Evolutionary conservation across 2,329 filamentous ascomycete genomes (phyloP).

Genomic region (Colletotrichum sp.): DNA sequence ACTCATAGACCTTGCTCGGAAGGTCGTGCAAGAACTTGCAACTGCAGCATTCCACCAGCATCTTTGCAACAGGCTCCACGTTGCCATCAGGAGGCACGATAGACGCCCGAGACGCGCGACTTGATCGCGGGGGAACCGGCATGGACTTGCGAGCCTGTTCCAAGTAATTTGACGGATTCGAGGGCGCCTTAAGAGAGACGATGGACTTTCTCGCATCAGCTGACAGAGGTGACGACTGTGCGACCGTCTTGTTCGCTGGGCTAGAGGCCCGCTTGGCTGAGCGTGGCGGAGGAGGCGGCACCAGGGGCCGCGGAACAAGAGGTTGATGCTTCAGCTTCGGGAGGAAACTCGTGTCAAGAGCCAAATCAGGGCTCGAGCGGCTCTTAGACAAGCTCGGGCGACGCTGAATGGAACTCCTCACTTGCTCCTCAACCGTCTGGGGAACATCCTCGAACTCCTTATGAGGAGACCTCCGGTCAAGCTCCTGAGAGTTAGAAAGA

Average conservation of each 20-base stretch:
- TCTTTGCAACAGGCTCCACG: constrained; percentile 58
- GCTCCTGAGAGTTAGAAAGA: neutral
- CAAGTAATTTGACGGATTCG: constrained; percentile 12
- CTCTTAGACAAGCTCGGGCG: constrained; percentile 22
- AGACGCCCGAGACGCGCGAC: constrained; percentile 3
- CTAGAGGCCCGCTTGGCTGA: constrained; percentile 20
- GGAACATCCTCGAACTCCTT: neutral
- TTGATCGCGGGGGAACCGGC: neutral
- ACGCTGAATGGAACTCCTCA: neutral
- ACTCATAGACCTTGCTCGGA: constrained; percentile 68
- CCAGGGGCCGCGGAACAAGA: constrained; percentile 27
- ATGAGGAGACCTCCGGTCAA: neutral
- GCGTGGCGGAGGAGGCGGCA: constrained; percentile 22
- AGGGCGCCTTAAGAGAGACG: neutral
- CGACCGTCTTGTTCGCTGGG: constrained; percentile 13
- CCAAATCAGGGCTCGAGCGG: constrained; percentile 27
- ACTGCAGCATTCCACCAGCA: constrained; percentile 69
- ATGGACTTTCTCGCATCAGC: neutral
- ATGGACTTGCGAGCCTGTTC: constrained; percentile 18
- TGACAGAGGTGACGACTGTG: neutral
- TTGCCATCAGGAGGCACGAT: constrained; percentile 8
- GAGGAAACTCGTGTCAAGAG: constrained; percentile 32
- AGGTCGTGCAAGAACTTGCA: constrained; percentile 71
- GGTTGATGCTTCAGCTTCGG: constrained; percentile 44
- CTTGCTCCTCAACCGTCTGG: neutral